Evolutionary conservation across 2,329 filamentous ascomycete genomes (phyloP).

Genomic region (Aureobasidium mangrovei): DNA sequence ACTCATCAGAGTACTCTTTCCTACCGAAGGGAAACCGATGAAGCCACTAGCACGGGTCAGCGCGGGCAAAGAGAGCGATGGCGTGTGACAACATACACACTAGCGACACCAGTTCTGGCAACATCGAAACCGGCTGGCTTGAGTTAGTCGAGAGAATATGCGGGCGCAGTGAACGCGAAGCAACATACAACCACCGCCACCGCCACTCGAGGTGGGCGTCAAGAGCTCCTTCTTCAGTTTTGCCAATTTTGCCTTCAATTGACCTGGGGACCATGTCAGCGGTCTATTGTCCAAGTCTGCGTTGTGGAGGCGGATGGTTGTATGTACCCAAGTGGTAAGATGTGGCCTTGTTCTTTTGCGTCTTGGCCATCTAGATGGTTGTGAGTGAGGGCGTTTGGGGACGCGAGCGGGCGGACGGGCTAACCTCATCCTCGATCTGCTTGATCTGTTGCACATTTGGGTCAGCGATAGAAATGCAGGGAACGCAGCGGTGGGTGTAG

Average conservation of each 20-base stretch:
- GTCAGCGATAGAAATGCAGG: slow-evolving; percentile 27
- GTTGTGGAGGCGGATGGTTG: slow-evolving; percentile 15
- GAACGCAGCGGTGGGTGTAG: neutral
- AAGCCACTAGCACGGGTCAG: slow-evolving; percentile 50
- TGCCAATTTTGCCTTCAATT: slow-evolving; percentile 95
- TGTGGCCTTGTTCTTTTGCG: slow-evolving; percentile 95
- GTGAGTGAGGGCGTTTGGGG: too few relatives aligned
- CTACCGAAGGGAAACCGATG: slow-evolving; percentile 96
- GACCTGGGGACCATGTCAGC: slow-evolving; percentile 38
- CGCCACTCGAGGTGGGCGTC: slow-evolving; percentile 68
- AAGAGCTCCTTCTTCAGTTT: slow-evolving; percentile 96
- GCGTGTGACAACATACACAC: slow-evolving; percentile 48
- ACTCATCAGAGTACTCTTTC: slow-evolving; percentile 97
- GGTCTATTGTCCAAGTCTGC: neutral
- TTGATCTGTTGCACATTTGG: slow-evolving; percentile 61
- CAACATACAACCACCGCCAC: slow-evolving; percentile 62
- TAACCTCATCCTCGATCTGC: slow-evolving; percentile 88
- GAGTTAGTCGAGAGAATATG: neutral
- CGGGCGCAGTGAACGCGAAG: neutral
- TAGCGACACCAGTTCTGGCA: slow-evolving; percentile 91
- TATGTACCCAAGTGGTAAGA: slow-evolving; percentile 71
- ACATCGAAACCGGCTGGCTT: slow-evolving; percentile 81
- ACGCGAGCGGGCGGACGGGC: slow-evolving; percentile 23
- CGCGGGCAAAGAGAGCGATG: neutral
- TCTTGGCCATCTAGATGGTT: slow-evolving; percentile 69